A percentile compares a stretch with the other conserved stretches of the same genome.
These are phyloP conservation scores for Xylariales sp. DNA, from an alignment of 2,329 filamentous ascomycete genomes.

Conservation along the genomic window DNA sequence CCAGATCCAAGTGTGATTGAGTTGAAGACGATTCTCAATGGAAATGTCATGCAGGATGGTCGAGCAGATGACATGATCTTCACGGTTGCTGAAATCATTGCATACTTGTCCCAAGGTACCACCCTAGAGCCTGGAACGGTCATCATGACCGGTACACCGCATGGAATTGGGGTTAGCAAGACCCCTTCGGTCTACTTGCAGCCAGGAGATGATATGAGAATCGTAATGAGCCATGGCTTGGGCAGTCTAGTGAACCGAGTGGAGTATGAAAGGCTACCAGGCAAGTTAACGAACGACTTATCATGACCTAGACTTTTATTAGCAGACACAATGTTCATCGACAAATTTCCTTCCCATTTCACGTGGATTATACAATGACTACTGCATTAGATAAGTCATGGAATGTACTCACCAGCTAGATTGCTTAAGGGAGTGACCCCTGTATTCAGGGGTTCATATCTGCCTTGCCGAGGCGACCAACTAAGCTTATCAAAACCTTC, in stretches of 20 bases:
- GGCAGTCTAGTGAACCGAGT: slow-evolving; percentile 6
- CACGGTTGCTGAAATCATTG: slow-evolving; percentile 23
- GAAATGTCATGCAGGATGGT: slow-evolving; percentile 18
- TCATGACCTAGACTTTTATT: too few species aligned
- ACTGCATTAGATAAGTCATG: too few species aligned
- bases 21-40: slow-evolving; percentile 19
- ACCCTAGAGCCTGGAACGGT: slow-evolving; percentile 22
- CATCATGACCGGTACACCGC: slow-evolving; percentile 24
- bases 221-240: slow-evolving; percentile 33
- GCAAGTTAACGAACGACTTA: neutral
- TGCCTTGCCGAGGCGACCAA: too few species aligned
- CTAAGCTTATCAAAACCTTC: too few species aligned
- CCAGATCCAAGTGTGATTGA: slow-evolving; percentile 2
- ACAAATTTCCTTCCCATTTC: neutral
- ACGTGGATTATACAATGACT: too few species aligned
- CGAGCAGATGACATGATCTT: slow-evolving; percentile 22
- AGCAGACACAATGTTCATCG: neutral
- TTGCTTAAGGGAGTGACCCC: too few species aligned
- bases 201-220: slow-evolving; percentile 10
- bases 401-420: too few species aligned
- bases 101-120: slow-evolving; percentile 20
- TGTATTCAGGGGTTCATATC: too few species aligned
- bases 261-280: slow-evolving; percentile 1
- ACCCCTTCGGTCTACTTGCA: slow-evolving; percentile 10
- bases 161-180: slow-evolving; percentile 11